Base-by-base conservation (phyloP, 2,329 filamentous ascomycete species). In the Cladobotryum mycophilum region DNA sequence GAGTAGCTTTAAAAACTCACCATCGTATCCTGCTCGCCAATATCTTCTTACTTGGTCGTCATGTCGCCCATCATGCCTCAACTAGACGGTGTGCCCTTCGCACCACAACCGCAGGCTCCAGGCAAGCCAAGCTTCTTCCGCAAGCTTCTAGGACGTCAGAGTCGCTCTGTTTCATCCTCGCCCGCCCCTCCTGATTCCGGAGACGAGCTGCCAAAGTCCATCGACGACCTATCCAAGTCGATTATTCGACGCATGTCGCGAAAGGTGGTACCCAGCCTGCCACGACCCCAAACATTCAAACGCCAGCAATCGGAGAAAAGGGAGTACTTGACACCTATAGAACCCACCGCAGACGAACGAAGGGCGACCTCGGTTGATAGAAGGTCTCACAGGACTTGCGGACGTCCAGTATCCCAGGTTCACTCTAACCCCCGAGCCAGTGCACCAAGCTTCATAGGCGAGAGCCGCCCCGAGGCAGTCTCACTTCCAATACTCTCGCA, bases 261-360 rank as follows among this genome's bases (percentile, higher is more conserved):
- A 58, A 82, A 78, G 61, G 88, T 89, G n/a, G 82, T 91, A 14
- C 86, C 89, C 15, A 85, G 86, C 14, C 71, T 96, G 36, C 88
- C 89, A 37, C 81, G 89, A 45, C 75, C 84, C 4, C 81, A 85
- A 60, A 95, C 89, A 0, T 90, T 95, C 69, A 86, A 84, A 67
- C 81, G 90, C 60, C 89, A 92, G 66, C 80, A 87, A 64, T 92
- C 89, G 25, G 91, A 96, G 68, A 79, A 81, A 55, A 80, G 89
- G 58, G 82, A 87, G 59, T 85, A 83, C 61, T 75, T 95, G 48
- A 75, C 85, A 53, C 83, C 87, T 41, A 75, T 82, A 40, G 74
- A 84, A 44, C 78, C 80, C 5, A 79, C 82, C 33, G 70, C 76
- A 22, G 78, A 79, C 37, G 87, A 90, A 67, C 81, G 87, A 58